Evolutionary conservation across 208 protist genomes (phyloP), one percentile per base, ranked within the genome.

Genomic region (Wallacemonas sp.): DNA sequence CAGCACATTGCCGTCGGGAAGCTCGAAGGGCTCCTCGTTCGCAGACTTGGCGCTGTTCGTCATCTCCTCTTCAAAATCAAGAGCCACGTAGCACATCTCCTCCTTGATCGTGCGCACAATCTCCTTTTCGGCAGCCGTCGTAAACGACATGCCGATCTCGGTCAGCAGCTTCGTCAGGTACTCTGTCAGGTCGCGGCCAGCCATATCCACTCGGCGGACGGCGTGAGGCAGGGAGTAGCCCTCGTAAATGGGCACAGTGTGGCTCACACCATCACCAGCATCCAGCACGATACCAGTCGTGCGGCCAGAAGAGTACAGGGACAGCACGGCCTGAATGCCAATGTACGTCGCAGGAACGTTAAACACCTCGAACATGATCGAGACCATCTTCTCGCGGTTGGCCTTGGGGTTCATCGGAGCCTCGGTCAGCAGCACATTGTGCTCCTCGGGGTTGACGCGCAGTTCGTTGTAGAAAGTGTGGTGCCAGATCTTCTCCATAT

Each of bases 401-500:
- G 71, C 68, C 73, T 97, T 97, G 34, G 93, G 91, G 63, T 97
- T 98, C 72, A 97, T 83, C 33, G 95, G 91, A 0, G 90, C 90
- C 75, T 98, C 91, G 15, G 91, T 95, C 60, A 96, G 77, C 11
- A 96, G 72, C 46, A 99, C 96, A 55, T 97, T 97, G 86, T 99
- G 98, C 58, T 99, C 95, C 68, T 99, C 95, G n/a, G 98, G 97
- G 51, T 88, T 96, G 17, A 99, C 93, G 47, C 97, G 91, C 26
- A 99, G 88, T 80, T 99, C 96, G 72, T 99, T 99, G 83, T 98
- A 98, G 79, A 99, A 99, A 61, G 97, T 99, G 75, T 99, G 97
- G 71, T 99, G 91, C 98, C 97, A 99, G 58, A 98, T 96, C 76
- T 97, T 97, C 82, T 99, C 96, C 94, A 99, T 98, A 75, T 98